Evolutionary conservation across 148 eudicot genomes (phyloP).

Genomic region (Talinum fruticosum): DNA sequence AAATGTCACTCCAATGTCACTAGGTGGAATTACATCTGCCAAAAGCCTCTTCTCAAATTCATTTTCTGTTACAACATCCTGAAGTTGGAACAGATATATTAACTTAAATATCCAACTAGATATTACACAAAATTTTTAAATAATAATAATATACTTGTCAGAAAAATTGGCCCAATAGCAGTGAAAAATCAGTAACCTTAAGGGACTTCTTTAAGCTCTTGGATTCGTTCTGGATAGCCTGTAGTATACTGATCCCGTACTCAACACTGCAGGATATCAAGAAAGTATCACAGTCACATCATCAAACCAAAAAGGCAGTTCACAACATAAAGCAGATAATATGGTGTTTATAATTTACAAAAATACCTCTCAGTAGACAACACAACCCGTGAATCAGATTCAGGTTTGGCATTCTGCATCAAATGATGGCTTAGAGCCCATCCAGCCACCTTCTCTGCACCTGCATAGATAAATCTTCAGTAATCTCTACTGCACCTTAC

Average conservation of each 20-base stretch:
- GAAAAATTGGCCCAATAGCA: background rate
- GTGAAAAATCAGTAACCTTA: conserved; percentile 41
- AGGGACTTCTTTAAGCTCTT: conserved; percentile 82
- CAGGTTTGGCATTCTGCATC: conserved; percentile 54
- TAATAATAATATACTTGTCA: background rate
- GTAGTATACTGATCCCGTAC: conserved; percentile 63
- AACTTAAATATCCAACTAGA: conserved; percentile 10
- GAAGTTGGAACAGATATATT: background rate
- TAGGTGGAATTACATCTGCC: conserved; percentile 88
- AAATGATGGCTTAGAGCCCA: conserved; percentile 89
- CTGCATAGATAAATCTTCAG: conserved; percentile 37
- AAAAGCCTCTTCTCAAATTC: conserved; percentile 88
- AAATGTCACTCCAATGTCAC: conserved; percentile 92
- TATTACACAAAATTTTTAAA: background rate
- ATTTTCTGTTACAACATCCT: conserved; percentile 94
- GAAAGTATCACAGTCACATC: conserved; percentile 5
- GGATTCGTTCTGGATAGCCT: conserved; percentile 72
- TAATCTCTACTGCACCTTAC: background rate
- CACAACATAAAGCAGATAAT: background rate
- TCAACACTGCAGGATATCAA: conserved; percentile 52
- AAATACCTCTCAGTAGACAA: conserved; percentile 67
- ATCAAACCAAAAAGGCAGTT: conserved; percentile 6
- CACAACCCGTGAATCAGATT: conserved; percentile 52
- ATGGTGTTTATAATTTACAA: background rate
- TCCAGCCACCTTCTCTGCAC: conserved; percentile 85